phyloP scores from a whole-genome alignment of 169 alveolate species.

The Cryptosporidium ubiquitum region DNA sequence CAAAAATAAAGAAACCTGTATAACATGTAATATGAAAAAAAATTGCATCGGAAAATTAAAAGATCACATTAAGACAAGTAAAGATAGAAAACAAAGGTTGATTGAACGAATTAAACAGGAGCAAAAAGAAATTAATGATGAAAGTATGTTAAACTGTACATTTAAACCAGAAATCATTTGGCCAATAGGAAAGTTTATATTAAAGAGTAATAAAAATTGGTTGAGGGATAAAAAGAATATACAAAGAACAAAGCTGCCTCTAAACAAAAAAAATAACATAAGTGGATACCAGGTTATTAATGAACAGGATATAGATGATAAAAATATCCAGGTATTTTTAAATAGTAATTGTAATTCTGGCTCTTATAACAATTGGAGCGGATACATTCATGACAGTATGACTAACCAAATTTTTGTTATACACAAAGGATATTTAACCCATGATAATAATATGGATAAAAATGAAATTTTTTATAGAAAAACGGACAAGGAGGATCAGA shows the following conservation, averaged over 20 bases:
- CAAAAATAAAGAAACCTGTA: background rate
- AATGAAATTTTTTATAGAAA: constrained; percentile 2
- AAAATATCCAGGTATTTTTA: constrained; percentile 1
- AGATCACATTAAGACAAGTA: constrained; percentile 40
- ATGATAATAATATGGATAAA: background rate
- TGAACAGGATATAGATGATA: constrained; percentile 13
- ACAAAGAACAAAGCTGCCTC: background rate
- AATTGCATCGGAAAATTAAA: constrained; percentile 13
- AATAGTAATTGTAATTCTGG: background rate
- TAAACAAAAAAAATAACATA: constrained; percentile 5
- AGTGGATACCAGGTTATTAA: constrained; percentile 12
- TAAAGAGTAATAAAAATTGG: constrained; percentile 12
- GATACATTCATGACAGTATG: constrained; percentile 28
- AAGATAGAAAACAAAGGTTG: constrained; percentile 26
- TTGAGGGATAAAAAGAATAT: background rate
- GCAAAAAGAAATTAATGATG: background rate
- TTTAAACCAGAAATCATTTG: constrained; percentile 63
- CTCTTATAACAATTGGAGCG: constrained; percentile 7
- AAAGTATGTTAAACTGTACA: constrained; percentile 8
- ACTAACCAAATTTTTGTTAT: constrained; percentile 24
- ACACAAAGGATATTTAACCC: constrained; percentile 16
- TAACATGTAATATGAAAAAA: constrained; percentile 9
- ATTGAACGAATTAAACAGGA: constrained; percentile 41
- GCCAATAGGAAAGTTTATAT: constrained; percentile 28
- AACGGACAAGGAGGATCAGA: background rate